Conservation (phyloP, 495 filamentous ascomycete species). For the Penicillium daleae region DNA sequence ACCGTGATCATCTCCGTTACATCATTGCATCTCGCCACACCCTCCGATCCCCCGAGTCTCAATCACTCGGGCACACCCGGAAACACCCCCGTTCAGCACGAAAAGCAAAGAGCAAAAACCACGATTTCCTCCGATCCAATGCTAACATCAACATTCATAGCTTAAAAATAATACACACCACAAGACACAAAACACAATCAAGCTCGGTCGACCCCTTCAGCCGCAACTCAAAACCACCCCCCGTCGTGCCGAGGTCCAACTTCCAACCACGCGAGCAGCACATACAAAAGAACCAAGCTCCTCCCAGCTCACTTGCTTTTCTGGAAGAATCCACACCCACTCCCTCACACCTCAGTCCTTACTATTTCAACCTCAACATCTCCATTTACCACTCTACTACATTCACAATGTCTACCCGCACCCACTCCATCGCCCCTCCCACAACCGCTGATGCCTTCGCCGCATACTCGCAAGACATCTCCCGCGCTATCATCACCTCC, state of each 20-base stretch:
- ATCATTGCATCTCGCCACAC: slow-evolving; percentile 17
- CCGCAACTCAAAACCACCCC: neutral
- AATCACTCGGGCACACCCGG: slow-evolving; percentile 24
- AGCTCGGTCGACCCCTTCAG: neutral
- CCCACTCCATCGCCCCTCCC: slow-evolving; percentile 27
- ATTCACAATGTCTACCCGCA: slow-evolving; percentile 17
- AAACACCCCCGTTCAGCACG: slow-evolving; percentile 11
- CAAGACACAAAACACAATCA: neutral
- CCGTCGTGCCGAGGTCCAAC: neutral
- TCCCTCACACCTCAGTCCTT: neutral
- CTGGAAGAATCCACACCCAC: neutral
- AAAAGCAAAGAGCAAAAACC: neutral
- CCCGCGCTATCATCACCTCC: slow-evolving; percentile 43
- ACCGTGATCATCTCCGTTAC: slow-evolving; percentile 12
- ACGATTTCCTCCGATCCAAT: neutral
- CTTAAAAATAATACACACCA: neutral
- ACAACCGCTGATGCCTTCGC: slow-evolving; percentile 28
- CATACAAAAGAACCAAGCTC: slow-evolving; percentile 1
- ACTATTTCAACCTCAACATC: slow-evolving; percentile 10
- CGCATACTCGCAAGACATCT: slow-evolving; percentile 47
- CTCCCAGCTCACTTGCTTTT: neutral
- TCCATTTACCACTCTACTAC: slow-evolving; percentile 25
- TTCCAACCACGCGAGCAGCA: neutral
- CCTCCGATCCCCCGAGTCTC: slow-evolving; percentile 19
- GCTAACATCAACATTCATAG: neutral